Base-by-base conservation (phyloP, 345 rosid genomes). In the Lepidium sativum region DNA sequence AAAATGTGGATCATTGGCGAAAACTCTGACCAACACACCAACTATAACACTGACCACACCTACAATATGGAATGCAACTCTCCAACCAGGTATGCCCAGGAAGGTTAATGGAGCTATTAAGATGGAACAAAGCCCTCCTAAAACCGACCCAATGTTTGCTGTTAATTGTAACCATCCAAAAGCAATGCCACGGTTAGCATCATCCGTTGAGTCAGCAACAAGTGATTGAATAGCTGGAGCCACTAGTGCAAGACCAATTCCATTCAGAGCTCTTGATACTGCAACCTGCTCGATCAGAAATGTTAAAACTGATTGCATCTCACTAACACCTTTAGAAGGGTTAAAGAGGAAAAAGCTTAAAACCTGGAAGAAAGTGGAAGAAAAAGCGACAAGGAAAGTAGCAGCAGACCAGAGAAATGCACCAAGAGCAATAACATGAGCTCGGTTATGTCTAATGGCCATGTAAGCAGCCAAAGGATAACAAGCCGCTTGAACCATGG, bases 91-190 rank as follows among this genome's bases (percentile, higher is more conserved):
- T 58, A 92, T 70, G 4, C 91, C 98, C 72, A 87, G 73, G 68
- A 92, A 49, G 25, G 86, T 81, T 7, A 47, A 43, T 0, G 92
- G 89, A 75, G 98, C 95, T 76, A 89, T 75, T 61, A 84, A 34
- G 27, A 87, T 79, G 40, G 95, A 83, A 56, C 79, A 72, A 12
- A 87, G 84, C 20, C 97, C 96, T 3, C 96, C 98, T 29, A 87
- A n/a, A 12, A 87, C 65, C 3, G 97, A 82, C 63, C 97, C 98
- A 0, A 84, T 1, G 67, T 92, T 89, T 59, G 86, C 83, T n/a
- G 92, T 85, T 27, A 92, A 59, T 12, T 85, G 92, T 13, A 92
- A 74, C 92, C 97, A 92, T 69, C 97, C 92, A 72, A 92, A 92
- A 62, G 98, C 98, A 44, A 49, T 50, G 29, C 97, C 97, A 35